These are phyloP conservation scores for Dissophora globulifera DNA, from an alignment of 192 early-diverging fungal species.

Conservation along the genomic window DNA sequence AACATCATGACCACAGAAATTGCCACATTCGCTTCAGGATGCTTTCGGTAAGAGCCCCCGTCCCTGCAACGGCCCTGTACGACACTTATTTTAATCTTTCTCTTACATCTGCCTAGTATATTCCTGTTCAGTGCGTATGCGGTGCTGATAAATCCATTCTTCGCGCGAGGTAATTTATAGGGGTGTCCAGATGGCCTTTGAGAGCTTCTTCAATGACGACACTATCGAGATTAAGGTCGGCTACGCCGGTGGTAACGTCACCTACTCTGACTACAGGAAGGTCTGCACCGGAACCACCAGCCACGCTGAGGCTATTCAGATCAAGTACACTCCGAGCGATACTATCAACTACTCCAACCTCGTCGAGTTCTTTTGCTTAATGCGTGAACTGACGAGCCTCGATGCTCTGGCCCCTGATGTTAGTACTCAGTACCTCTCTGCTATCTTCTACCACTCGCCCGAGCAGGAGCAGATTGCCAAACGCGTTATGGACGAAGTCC, in stretches of 20 bases:
- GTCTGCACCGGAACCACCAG: conserved; percentile 79
- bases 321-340: conserved; percentile 75
- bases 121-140: too few relatives aligned
- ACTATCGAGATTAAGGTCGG: conserved; percentile 62
- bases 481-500: conserved; percentile 71
- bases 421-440: conserved; percentile 91
- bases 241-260: conserved; percentile 61
- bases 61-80: neutral
- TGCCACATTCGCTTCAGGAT: conserved; percentile 93
- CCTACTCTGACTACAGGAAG: conserved; percentile 60
- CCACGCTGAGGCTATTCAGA: conserved; percentile 87
- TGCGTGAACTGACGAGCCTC: conserved; percentile 88
- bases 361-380: conserved; percentile 84
- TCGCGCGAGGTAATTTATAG: conserved; percentile 26
- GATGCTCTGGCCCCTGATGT: conserved; percentile 85
- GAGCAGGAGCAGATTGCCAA: conserved; percentile 84
- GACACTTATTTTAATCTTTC: neutral
- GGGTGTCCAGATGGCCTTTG: conserved; percentile 67
- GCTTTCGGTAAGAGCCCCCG: conserved; percentile 81
- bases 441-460: conserved; percentile 83
- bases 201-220: conserved; percentile 60
- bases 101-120: neutral
- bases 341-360: conserved; percentile 80
- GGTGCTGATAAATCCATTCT: neutral
- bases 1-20: conserved; percentile 53